These are phyloP conservation scores for Cyclanthera cordifolia DNA, from an alignment of 306 rosid species.

Conservation along the genomic window DNA sequence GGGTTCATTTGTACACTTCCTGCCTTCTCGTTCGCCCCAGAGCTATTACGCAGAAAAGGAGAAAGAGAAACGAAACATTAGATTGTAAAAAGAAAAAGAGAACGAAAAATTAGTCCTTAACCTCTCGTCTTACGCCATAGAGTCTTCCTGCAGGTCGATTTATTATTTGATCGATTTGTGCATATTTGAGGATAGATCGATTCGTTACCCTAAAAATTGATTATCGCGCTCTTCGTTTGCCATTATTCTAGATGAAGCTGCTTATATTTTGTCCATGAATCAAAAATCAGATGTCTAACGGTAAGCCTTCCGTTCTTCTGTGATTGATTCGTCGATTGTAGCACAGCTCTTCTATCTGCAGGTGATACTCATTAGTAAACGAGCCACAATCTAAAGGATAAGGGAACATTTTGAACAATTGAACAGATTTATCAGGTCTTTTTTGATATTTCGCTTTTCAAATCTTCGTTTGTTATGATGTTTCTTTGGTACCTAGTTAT, in stretches of 20 bases:
- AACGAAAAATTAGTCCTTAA: too few species aligned
- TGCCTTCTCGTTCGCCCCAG: too few species aligned
- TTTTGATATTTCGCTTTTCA: not conserved
- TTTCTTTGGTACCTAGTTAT: not conserved
- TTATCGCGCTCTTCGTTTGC: not conserved
- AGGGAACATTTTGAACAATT: not conserved
- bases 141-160: not conserved
- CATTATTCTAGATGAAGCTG: not conserved
- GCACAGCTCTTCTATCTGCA: not conserved
- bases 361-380: not conserved
- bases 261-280: not conserved
- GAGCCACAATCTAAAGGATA: slow-evolving; percentile 3
- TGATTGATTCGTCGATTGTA: not conserved
- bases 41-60: too few species aligned
- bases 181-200: not conserved
- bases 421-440: not conserved
- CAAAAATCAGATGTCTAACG: slow-evolving; percentile 3
- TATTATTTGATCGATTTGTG: not conserved
- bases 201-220: not conserved
- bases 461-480: not conserved
- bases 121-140: too few species aligned
- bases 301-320: not conserved
- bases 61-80: too few species aligned
- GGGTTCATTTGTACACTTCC: too few species aligned
- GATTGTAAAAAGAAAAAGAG: too few species aligned